Conservation (phyloP, 208 protist species). For the Acanthamoeba healyi region DNA sequence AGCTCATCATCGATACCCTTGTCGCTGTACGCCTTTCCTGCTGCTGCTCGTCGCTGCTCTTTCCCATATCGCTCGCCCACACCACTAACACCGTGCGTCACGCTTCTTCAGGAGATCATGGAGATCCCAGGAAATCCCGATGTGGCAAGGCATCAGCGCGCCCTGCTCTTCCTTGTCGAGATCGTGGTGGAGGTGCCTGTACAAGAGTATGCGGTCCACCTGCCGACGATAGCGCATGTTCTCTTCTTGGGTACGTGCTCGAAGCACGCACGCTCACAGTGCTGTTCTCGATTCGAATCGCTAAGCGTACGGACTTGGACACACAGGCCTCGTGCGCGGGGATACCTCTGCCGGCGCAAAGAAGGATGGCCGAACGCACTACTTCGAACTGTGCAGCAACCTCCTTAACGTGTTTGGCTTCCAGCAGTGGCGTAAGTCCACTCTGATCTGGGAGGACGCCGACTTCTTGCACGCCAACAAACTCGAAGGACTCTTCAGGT, state of each 20-base stretch:
- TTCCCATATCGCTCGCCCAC: no score
- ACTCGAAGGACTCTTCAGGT: conserved; percentile 9
- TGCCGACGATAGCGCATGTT: conserved; percentile 22
- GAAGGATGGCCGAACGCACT: not conserved
- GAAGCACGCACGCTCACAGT: not conserved
- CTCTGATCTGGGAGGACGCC: conserved; percentile 16
- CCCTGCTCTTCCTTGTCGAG: conserved; percentile 23
- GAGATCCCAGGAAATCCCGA: conserved; percentile 31
- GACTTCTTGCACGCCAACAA: conserved; percentile 63
- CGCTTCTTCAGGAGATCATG: conserved; percentile 10
- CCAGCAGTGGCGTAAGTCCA: conserved; percentile 35
- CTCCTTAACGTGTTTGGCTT: conserved; percentile 56
- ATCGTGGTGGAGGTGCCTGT: conserved; percentile 58
- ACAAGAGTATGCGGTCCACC: conserved; percentile 4
- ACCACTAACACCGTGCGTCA: no score
- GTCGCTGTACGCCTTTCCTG: conserved; percentile 43
- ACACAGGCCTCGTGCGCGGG: conserved; percentile 1
- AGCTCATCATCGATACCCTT: conserved; percentile 55
- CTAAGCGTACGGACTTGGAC: no score
- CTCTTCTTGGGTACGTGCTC: conserved; percentile 68
- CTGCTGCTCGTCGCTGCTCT: not conserved
- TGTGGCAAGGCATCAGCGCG: conserved; percentile 37
- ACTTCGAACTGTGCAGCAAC: conserved; percentile 60
- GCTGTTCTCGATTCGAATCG: no score
- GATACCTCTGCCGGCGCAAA: not conserved